A percentile compares a stretch with the other conserved stretches of the same genome.
Conservation (phyloP, 1,139 yeast genomes). For the Magnusiomyces paraingens region DNA sequence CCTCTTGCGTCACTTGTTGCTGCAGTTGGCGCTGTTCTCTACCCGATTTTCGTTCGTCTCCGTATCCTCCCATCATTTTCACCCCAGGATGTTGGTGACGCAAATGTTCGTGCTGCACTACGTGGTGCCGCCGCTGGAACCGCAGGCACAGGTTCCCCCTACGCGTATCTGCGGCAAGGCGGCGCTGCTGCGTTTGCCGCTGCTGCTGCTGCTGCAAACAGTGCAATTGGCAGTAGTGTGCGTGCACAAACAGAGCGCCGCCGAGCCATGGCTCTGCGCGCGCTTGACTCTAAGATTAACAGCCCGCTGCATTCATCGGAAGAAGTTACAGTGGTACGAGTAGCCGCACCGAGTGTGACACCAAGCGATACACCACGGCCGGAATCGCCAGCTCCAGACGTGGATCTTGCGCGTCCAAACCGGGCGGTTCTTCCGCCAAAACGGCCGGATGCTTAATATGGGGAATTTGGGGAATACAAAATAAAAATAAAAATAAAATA, state of each 20-base stretch:
- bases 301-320: too few species aligned
- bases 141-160: neutral
- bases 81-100: slow-evolving; percentile 62
- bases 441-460: too few species aligned
- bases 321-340: too few species aligned
- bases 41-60: slow-evolving; percentile 45
- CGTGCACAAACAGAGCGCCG: slow-evolving; percentile 68
- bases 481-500: too few species aligned
- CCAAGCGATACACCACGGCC: too few species aligned
- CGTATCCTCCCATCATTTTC: slow-evolving; percentile 61
- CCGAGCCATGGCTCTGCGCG: slow-evolving; percentile 77
- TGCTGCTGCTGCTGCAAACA: neutral
- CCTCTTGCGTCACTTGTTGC: slow-evolving; percentile 44
- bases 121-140: slow-evolving; percentile 12
- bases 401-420: too few species aligned
- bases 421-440: too few species aligned
- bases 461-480: too few species aligned
- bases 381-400: too few species aligned
- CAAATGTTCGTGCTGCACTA: slow-evolving; percentile 53
- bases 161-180: too few species aligned
- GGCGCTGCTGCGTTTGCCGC: too few species aligned
- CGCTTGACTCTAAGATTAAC: slow-evolving; percentile 42
- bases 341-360: too few species aligned
- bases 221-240: slow-evolving; percentile 6
- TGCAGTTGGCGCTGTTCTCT: slow-evolving; percentile 48